Percentiles rank a stretch among this genome's conserved stretches.
Evolutionary conservation across 139 green algal genomes (phyloP).

Genomic region (Pleodorina starrii): DNA sequence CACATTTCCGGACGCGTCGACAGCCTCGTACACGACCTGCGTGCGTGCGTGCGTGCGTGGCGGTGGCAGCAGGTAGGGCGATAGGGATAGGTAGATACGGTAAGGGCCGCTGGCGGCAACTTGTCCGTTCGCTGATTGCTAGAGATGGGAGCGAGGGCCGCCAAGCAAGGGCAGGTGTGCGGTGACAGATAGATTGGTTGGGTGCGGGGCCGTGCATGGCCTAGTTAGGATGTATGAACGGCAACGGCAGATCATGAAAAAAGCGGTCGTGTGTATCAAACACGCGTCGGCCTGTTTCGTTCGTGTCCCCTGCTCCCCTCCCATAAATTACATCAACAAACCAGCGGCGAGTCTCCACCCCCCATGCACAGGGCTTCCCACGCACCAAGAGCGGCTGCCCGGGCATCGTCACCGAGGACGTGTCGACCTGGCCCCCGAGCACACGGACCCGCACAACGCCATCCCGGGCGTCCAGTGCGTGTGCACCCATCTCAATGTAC

Average conservation of each 20-base stretch:
- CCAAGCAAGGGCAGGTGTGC: no score
- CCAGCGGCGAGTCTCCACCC: no score
- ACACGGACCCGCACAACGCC: background rate
- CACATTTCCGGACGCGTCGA: background rate
- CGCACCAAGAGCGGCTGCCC: background rate
- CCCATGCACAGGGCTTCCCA: background rate
- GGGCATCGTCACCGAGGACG: background rate
- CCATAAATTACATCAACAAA: background rate
- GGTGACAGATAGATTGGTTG: no score
- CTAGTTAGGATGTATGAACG: no score
- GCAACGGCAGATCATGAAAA: background rate
- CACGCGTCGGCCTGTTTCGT: background rate
- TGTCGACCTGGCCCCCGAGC: background rate
- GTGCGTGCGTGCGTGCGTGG: no score
- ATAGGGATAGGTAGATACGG: background rate
- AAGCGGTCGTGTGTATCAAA: background rate
- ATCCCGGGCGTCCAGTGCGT: background rate
- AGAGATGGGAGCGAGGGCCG: no score
- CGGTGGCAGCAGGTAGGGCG: background rate
- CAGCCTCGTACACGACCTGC: constrained; percentile 11
- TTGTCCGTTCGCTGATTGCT: background rate
- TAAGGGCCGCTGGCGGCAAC: no score
- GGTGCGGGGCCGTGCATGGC: no score
- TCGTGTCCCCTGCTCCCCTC: no score
- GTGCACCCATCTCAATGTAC: background rate